Percentiles rank a stretch among this genome's conserved stretches.
Evolutionary conservation across 73 alveolate genomes (phyloP).

Genomic region (Loxodes magnus): DNA sequence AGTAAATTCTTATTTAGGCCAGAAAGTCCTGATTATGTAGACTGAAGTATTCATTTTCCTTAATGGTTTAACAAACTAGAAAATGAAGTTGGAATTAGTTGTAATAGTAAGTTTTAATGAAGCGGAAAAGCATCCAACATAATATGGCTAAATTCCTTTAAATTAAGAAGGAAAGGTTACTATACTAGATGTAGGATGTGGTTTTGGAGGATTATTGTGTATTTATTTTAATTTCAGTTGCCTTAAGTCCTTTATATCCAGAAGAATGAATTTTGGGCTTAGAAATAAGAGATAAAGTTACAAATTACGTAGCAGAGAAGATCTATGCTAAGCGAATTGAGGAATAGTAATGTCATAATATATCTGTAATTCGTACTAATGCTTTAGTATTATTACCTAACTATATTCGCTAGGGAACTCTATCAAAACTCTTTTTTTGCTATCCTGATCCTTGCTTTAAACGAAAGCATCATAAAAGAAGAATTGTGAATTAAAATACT

Average conservation of each 20-base stretch:
- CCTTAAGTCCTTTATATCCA: slow-evolving; percentile 64
- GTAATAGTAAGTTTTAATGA: slow-evolving; percentile 18
- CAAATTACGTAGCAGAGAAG: slow-evolving; percentile 90
- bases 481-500: slow-evolving; percentile 81
- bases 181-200: slow-evolving; percentile 90
- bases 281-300: slow-evolving; percentile 95
- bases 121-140: slow-evolving; percentile 31
- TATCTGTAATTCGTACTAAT: slow-evolving; percentile 83
- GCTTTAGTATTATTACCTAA: slow-evolving; percentile 78
- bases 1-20: slow-evolving; percentile 54
- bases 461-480: slow-evolving; percentile 79
- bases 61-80: slow-evolving; percentile 45
- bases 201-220: slow-evolving; percentile 93
- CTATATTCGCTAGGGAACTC: slow-evolving; percentile 58
- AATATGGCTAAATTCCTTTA: slow-evolving; percentile 14
- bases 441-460: slow-evolving; percentile 98
- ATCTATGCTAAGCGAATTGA: slow-evolving; percentile 77
- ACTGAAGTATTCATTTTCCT: slow-evolving; percentile 89
- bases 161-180: slow-evolving; percentile 28
- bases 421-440: slow-evolving; percentile 84
- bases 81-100: slow-evolving; percentile 39
- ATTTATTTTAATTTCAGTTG: too few relatives aligned
- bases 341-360: slow-evolving; percentile 54
- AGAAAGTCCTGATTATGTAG: slow-evolving; percentile 60
- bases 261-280: slow-evolving; percentile 75